Conservation (phyloP, 805 yeast genomes). For the Diddensiella transvaalensis region DNA sequence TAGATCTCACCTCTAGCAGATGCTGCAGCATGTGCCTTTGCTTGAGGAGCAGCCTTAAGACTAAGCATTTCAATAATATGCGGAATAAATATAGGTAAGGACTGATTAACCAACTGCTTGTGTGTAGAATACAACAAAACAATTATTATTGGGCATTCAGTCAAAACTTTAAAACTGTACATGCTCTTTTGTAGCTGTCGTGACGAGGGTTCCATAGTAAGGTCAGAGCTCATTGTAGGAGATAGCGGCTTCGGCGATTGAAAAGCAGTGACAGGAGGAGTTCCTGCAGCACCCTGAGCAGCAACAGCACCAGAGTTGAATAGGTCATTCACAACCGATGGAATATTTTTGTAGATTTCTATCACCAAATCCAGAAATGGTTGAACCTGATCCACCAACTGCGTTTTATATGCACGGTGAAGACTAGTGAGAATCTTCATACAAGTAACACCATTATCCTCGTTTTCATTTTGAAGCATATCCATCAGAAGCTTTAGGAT, state of each 20-base stretch:
- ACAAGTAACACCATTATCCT: conserved; percentile 89
- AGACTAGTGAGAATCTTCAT: conserved; percentile 82
- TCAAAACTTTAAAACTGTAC: conserved; percentile 82
- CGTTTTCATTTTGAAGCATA: conserved; percentile 74
- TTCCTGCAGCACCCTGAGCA: conserved; percentile 20
- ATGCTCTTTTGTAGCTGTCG: conserved; percentile 63
- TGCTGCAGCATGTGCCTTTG: conserved; percentile 50
- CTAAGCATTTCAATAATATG: conserved; percentile 69
- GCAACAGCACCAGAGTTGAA: conserved; percentile 41
- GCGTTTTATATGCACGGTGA: conserved; percentile 76
- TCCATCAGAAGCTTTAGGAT: conserved; percentile 58
- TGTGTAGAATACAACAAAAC: conserved; percentile 88
- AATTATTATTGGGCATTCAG: conserved; percentile 97
- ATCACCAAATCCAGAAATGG: conserved; percentile 74
- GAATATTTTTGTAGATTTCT: conserved; percentile 75
- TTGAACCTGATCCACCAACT: conserved; percentile 65
- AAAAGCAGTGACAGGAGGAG: conserved; percentile 26
- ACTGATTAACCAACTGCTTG: conserved; percentile 65
- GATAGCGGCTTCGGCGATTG: conserved; percentile 44
- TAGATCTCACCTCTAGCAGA: conserved; percentile 55
- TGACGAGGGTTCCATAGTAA: conserved; percentile 41
- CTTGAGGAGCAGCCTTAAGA: conserved; percentile 81
- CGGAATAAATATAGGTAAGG: conserved; percentile 76
- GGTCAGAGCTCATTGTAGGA: conserved; percentile 32
- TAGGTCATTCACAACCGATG: conserved; percentile 64